phyloP scores from a whole-genome alignment of 2,329 filamentous ascomycete species.

The Sarocladiaceae sp. region DNA sequence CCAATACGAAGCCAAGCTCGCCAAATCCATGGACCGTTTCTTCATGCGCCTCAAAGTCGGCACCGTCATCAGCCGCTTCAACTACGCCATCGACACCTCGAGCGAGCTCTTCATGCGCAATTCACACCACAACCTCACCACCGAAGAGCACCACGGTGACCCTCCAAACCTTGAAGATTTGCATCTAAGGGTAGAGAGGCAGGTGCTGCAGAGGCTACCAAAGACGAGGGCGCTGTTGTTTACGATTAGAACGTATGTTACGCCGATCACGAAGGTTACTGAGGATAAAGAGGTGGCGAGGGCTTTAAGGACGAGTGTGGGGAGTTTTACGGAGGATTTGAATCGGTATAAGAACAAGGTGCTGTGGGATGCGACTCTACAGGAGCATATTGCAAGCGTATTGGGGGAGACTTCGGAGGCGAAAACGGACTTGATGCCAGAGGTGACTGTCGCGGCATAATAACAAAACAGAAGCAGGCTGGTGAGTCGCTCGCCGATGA shows the following conservation, averaged over 20 bases:
- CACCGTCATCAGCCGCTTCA: not conserved
- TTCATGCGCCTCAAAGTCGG: slow-evolving; percentile 3
- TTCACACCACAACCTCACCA: slow-evolving; percentile 8
- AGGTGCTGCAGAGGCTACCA: slow-evolving; percentile 59
- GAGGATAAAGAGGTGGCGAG: slow-evolving; percentile 37
- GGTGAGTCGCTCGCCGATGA: no score
- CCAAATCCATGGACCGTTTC: slow-evolving; percentile 9
- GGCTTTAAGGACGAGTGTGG: not conserved
- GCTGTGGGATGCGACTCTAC: not conserved
- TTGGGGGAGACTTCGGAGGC: not conserved
- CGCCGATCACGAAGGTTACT: slow-evolving; percentile 59
- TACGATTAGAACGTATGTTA: slow-evolving; percentile 73
- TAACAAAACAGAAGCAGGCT: no score
- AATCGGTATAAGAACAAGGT: not conserved
- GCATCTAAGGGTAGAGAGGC: slow-evolving; percentile 45
- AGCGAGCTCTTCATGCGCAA: slow-evolving; percentile 6
- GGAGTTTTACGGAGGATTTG: not conserved
- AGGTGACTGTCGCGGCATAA: not conserved
- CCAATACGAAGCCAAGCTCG: slow-evolving; percentile 10
- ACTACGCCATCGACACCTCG: slow-evolving; percentile 9
- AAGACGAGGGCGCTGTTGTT: slow-evolving; percentile 56
- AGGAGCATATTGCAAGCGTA: not conserved
- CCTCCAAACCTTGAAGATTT: not conserved
- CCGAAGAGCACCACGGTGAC: not conserved
- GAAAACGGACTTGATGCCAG: no score